Evolutionary conservation across 257 asterid genomes (phyloP).

Genomic region (Solanum pimpinellifolium): DNA sequence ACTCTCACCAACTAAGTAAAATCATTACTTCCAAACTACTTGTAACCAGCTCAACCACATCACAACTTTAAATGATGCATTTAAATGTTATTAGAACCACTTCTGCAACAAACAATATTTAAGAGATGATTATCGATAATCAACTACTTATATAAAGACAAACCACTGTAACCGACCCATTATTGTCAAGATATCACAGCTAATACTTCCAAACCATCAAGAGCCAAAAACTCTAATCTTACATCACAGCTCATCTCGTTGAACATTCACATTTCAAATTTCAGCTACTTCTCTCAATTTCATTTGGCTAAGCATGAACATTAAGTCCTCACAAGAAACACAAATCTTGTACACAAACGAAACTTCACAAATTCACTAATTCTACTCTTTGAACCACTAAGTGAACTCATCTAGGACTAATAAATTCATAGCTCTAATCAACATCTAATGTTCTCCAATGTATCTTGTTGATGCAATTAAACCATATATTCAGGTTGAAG

Average conservation of each 20-base stretch:
- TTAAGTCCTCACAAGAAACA: not conserved
- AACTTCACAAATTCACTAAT: not conserved
- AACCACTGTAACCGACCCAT: not conserved
- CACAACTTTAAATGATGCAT: not conserved
- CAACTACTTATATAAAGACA: not conserved
- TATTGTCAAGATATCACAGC: not conserved
- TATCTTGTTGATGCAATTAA: not conserved
- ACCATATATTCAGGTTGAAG: not conserved
- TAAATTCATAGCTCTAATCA: not conserved
- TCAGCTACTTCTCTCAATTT: not conserved
- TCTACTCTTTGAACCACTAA: not conserved
- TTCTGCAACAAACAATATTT: not conserved
- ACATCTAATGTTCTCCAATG: not conserved
- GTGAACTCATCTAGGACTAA: not conserved
- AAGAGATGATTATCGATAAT: not conserved
- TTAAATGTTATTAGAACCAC: not conserved
- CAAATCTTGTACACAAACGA: not conserved
- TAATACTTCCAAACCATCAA: not conserved
- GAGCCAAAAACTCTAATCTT: not conserved
- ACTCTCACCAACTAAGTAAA: not conserved
- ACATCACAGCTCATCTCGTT: not conserved
- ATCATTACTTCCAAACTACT: not conserved
- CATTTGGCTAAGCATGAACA: not conserved
- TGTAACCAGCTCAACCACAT: not conserved
- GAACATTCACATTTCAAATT: not conserved